Evolutionary conservation across 768 basidiomycete genomes (phyloP).

Genomic region (Agaricus subrufescens): DNA sequence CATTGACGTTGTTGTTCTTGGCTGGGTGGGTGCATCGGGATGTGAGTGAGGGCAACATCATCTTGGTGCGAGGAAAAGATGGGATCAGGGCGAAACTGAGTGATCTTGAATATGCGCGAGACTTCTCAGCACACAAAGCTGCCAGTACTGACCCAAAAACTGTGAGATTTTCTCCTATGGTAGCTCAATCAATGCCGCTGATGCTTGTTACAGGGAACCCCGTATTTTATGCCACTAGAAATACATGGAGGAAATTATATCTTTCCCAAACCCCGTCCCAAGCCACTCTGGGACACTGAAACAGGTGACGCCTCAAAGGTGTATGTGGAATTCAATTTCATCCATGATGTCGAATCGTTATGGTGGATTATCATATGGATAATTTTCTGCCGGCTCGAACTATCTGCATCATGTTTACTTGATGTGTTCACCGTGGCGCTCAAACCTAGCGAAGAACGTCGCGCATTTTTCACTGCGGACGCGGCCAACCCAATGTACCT

Average conservation of each 20-base stretch:
- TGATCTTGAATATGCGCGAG: conserved; percentile 9
- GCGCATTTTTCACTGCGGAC: too few relatives aligned
- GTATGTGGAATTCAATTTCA: too few relatives aligned
- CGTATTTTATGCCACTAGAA: conserved; percentile 4
- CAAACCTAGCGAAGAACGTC: too few relatives aligned
- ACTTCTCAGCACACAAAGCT: background rate
- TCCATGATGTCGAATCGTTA: too few relatives aligned
- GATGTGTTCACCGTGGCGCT: too few relatives aligned
- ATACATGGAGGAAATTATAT: background rate
- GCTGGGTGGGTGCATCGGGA: conserved; percentile 9
- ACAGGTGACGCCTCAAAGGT: too few relatives aligned
- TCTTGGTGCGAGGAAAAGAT: background rate
- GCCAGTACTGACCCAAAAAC: background rate
- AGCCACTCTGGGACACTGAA: too few relatives aligned
- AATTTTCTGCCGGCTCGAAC: too few relatives aligned
- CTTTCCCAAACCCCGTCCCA: too few relatives aligned
- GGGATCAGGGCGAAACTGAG: background rate
- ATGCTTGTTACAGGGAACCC: background rate
- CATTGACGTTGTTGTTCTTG: conserved; percentile 3
- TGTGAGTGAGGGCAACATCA: conserved; percentile 6
- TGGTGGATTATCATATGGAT: too few relatives aligned
- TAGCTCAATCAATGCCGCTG: background rate
- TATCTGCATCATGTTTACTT: too few relatives aligned
- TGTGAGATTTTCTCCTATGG: background rate
- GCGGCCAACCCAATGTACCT: too few relatives aligned